Evolutionary conservation across 202 grass and related monocot species (phyloP).

Genomic region (Hordeum pubiflorum): DNA sequence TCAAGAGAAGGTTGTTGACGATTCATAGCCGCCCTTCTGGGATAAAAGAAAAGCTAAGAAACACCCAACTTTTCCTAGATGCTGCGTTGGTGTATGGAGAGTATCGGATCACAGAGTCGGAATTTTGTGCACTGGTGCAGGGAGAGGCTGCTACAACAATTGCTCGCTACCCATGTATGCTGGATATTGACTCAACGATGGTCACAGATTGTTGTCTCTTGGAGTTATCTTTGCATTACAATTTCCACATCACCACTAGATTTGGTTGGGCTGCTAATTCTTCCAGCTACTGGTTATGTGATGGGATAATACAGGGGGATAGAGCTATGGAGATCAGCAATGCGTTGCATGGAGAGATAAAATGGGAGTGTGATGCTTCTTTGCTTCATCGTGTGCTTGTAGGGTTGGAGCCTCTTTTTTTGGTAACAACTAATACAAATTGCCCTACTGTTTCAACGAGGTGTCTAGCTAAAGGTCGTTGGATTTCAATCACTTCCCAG

Average conservation of each 20-base stretch:
- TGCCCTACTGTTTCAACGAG: not conserved
- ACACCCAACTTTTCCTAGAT: not conserved
- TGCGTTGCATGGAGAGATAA: not conserved
- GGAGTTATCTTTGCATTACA: not conserved
- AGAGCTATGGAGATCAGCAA: not conserved
- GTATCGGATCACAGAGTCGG: not conserved
- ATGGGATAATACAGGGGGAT: not conserved
- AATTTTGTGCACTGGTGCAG: not conserved
- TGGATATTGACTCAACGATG: not conserved
- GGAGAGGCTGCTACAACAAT: not conserved
- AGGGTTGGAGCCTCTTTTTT: not conserved
- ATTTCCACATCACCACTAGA: not conserved
- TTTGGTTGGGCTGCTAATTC: not conserved
- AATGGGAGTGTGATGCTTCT: not conserved
- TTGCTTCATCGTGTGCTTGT: not conserved
- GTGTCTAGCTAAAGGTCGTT: not conserved
- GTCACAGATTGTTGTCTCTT: not conserved
- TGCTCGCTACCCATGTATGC: not conserved
- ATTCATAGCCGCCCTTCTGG: not conserved
- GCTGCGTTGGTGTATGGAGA: too few species aligned
- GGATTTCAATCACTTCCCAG: not conserved
- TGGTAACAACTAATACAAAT: not conserved
- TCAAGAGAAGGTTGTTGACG: not conserved
- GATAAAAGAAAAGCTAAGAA: not conserved
- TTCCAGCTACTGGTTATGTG: not conserved